Evolutionary conservation across 1,284 basidiomycete species (phyloP).

Genomic region (Pisolithus thermaeus): DNA sequence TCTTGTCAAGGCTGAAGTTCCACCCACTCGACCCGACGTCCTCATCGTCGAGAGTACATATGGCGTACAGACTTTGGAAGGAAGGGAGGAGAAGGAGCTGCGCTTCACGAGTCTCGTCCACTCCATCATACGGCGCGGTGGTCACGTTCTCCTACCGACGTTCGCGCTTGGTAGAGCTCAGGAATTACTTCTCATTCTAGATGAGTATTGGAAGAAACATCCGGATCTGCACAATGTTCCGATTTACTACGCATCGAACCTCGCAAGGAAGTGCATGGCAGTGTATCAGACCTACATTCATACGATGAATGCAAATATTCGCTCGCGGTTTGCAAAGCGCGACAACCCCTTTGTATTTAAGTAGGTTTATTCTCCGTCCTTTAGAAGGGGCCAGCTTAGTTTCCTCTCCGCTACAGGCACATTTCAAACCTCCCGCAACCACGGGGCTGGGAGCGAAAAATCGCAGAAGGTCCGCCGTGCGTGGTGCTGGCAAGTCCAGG

Average conservation of each 20-base stretch:
- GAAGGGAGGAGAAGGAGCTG: slow-evolving; percentile 88
- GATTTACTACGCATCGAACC: slow-evolving; percentile 94
- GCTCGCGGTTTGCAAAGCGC: slow-evolving; percentile 80
- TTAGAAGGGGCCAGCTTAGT: background rate
- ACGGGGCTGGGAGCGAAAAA: slow-evolving; percentile 82
- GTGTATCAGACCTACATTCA: slow-evolving; percentile 99
- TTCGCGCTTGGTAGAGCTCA: slow-evolving; percentile 97
- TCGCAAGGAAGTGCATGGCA: slow-evolving; percentile 96
- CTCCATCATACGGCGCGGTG: slow-evolving; percentile 87
- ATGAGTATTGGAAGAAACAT: slow-evolving; percentile 98
- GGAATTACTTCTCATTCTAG: slow-evolving; percentile 90
- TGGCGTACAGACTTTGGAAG: slow-evolving; percentile 91
- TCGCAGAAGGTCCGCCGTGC: slow-evolving; percentile 84
- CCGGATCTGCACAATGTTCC: slow-evolving; percentile 94
- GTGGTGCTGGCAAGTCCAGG: slow-evolving; percentile 96
- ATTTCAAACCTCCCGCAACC: slow-evolving; percentile 80
- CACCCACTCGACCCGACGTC: slow-evolving; percentile 88
- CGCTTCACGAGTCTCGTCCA: slow-evolving; percentile 90
- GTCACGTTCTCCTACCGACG: slow-evolving; percentile 89
- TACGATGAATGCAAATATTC: slow-evolving; percentile 92
- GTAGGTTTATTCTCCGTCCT: slow-evolving; percentile 38
- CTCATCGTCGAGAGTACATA: slow-evolving; percentile 98
- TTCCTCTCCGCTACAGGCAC: slow-evolving; percentile 45
- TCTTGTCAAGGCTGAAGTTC: slow-evolving; percentile 93
- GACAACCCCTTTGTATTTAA: slow-evolving; percentile 98